These are phyloP conservation scores for Leccinum uliginosum DNA, from an alignment of 768 basidiomycete species.

Conservation along the genomic window DNA sequence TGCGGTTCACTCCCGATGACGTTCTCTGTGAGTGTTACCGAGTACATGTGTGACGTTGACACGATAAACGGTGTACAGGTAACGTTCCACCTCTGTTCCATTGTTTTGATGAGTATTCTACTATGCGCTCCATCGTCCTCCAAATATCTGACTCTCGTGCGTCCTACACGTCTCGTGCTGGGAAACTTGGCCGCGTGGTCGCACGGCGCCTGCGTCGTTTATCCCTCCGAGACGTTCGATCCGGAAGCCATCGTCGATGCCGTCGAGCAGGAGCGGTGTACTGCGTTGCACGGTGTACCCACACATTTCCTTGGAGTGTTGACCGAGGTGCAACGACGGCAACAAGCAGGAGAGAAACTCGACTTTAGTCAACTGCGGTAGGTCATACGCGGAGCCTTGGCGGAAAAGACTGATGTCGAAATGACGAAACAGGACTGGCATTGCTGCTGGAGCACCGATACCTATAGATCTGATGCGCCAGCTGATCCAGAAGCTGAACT, in stretches of 20 bases:
- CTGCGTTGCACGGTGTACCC: constrained; percentile 79
- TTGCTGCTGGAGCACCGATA: constrained; percentile 75
- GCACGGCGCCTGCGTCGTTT: constrained; percentile 70
- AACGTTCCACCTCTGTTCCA: constrained; percentile 84
- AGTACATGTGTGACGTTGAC: not conserved
- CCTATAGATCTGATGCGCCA: constrained; percentile 78
- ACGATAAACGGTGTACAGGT: constrained; percentile 38
- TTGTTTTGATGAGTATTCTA: constrained; percentile 74
- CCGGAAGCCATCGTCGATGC: constrained; percentile 67
- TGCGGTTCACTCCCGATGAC: constrained; percentile 63
- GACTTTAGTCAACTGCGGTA: constrained; percentile 57
- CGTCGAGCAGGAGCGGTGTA: constrained; percentile 63
- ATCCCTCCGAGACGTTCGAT: constrained; percentile 63
- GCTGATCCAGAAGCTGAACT: constrained; percentile 62
- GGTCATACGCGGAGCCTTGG: not conserved
- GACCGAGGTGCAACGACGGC: constrained; percentile 57
- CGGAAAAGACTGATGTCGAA: not conserved
- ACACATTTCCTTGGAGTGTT: constrained; percentile 81
- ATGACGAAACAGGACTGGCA: constrained; percentile 57
- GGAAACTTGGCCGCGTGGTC: constrained; percentile 79
- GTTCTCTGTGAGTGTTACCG: constrained; percentile 52
- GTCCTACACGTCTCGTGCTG: constrained; percentile 61
- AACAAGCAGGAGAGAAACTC: constrained; percentile 39
- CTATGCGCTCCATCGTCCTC: constrained; percentile 2
- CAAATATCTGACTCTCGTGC: constrained; percentile 8